Percentiles rank a stretch among this genome's conserved stretches.
Conservation (phyloP, 2,329 filamentous ascomycete genomes). For the Zalaria obscura region DNA sequence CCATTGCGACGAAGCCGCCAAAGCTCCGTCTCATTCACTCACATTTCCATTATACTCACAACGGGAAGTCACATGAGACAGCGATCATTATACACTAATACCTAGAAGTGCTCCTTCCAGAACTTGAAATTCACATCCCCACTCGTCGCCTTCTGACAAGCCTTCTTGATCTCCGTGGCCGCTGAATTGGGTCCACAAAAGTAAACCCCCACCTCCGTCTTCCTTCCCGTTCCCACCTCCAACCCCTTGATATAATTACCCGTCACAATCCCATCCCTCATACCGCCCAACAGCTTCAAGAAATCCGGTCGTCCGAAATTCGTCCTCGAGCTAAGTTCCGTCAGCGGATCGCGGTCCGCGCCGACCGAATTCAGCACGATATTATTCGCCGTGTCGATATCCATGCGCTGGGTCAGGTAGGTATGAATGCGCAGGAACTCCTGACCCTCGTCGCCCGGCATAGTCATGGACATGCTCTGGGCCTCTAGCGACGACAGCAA, state of each 20-base stretch:
- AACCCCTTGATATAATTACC: constrained; percentile 74
- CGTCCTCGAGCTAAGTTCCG: constrained; percentile 76
- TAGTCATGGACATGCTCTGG: constrained; percentile 54
- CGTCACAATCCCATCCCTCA: constrained; percentile 79
- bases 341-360: constrained; percentile 74
- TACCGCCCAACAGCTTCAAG: constrained; percentile 58
- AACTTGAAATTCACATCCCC: constrained; percentile 86
- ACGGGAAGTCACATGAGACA: too few relatives aligned
- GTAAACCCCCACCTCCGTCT: constrained; percentile 88
- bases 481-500: constrained; percentile 80
- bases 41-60: too few relatives aligned
- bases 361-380: constrained; percentile 95
- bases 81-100: background rate
- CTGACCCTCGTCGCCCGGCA: constrained; percentile 41
- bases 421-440: constrained; percentile 98
- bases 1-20: too few relatives aligned
- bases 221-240: constrained; percentile 47
- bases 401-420: constrained; percentile 86
- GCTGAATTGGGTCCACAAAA: constrained; percentile 80
- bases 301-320: constrained; percentile 96
- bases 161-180: constrained; percentile 73
- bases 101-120: constrained; percentile 82
- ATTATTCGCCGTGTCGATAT: constrained; percentile 85
- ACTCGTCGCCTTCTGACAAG: constrained; percentile 57
- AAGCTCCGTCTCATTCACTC: too few relatives aligned